Evolutionary conservation across 257 asterid species (phyloP), one percentile per base, ranked within the genome.

Genomic region (Gentiana dahurica): DNA sequence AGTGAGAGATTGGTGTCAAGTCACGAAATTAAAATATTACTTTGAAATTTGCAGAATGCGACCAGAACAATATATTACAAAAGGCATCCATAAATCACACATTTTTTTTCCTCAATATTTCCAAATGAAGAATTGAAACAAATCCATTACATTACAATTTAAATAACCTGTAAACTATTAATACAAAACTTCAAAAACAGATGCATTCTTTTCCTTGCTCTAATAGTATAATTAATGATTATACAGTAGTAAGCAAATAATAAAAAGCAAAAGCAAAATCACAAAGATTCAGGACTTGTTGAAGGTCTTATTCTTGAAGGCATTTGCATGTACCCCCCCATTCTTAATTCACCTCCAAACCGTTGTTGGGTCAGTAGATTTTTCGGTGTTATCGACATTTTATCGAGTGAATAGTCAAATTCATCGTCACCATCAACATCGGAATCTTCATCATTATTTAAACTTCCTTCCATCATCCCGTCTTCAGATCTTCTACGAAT

Each of bases 231-330:
- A 0, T 34, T 3, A 38, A 36, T 36, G 12, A 12, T 34, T 24
- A 36, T 49, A 36, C 62, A n/a, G 12, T 34, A 5, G 39, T 3
- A 32, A 12, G 37, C 13, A 32, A 48, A 54, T 24, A 53, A 43
- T 47, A 24, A 41, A 41, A 4, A 41, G 46, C 15, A 54, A 37
- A 59, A 36, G 34, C 12, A 4, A 24, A 12, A 48, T 12, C 58
- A 89, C 79, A 86, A 71, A 3, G 97, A 89, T 65, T 84, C 95
- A 0, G 98, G 96, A 53, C 92, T 87, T 0, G 74, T 71, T 0
- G 95, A 84, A 9, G 96, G 95, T 69, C 79, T 77, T 72, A 87
- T 79, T 75, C 73, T 84, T 1, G 96, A 84, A 8, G 98, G 96
- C 98, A 89, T 89, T 81, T 57, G 88, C 65, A 57, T 8, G n/a